These are phyloP conservation scores for Claviceps humidiphila DNA, from an alignment of 2,329 filamentous ascomycete species.

Conservation along the genomic window DNA sequence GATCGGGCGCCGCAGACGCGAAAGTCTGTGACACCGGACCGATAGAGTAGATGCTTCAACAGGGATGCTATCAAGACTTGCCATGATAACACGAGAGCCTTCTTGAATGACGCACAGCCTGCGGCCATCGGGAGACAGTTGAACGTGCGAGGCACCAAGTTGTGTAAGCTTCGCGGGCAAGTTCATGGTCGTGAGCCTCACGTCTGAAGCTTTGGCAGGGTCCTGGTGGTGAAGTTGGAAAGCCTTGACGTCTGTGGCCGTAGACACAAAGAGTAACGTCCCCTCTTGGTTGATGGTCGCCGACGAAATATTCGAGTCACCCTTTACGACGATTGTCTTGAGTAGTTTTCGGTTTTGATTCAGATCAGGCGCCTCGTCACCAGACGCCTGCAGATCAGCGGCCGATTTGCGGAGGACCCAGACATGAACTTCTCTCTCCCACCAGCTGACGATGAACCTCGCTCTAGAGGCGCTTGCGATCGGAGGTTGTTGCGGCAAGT, in stretches of 20 bases:
- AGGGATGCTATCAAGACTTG: conserved; percentile 11
- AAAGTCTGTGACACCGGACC: conserved; percentile 32
- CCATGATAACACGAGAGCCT: conserved; percentile 43
- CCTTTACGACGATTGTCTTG: conserved; percentile 53
- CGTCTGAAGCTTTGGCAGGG: conserved; percentile 37
- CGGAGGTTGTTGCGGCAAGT: conserved; percentile 66
- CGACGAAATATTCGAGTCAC: conserved; percentile 73
- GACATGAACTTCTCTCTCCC: conserved; percentile 75
- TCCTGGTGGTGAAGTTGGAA: conserved; percentile 52
- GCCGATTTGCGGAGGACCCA: conserved; percentile 49
- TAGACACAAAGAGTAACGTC: conserved; percentile 62
- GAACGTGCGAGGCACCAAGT: conserved; percentile 54
- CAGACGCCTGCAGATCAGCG: conserved; percentile 29
- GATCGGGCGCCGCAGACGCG: conserved; percentile 39
- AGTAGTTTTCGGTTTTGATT: conserved; percentile 50
- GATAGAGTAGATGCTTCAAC: conserved; percentile 10
- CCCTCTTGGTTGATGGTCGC: conserved; percentile 60
- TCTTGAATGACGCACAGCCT: conserved; percentile 56
- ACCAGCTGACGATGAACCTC: conserved; percentile 78
- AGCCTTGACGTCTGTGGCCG: conserved; percentile 59
- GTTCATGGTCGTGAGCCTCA: conserved; percentile 59
- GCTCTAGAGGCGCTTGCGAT: conserved; percentile 59
- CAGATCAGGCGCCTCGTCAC: conserved; percentile 26
- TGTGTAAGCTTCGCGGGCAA: conserved; percentile 43
- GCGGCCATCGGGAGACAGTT: conserved; percentile 54